phyloP scores from a whole-genome alignment of 305 asterid species.

The Solanum hybrid region DNA sequence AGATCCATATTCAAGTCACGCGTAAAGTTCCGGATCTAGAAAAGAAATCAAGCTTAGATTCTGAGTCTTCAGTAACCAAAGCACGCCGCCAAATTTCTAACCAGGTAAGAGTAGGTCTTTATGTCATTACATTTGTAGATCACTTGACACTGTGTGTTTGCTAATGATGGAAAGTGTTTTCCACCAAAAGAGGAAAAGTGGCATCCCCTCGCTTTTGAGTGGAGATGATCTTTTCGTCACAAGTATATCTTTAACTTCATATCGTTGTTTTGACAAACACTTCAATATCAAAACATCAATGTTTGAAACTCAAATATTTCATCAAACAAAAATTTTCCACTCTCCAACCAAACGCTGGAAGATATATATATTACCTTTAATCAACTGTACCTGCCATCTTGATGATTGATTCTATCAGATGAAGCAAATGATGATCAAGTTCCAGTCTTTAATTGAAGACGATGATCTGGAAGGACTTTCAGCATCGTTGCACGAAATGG shows the following conservation, averaged over 20 bases:
- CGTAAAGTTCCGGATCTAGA: constrained; percentile 63
- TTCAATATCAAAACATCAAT: neutral
- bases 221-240: neutral
- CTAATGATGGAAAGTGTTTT: neutral
- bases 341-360: neutral
- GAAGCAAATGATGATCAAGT: constrained; percentile 63
- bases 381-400: neutral
- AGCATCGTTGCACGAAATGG: constrained; percentile 52
- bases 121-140: neutral
- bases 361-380: neutral
- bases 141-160: neutral
- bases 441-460: constrained; percentile 61
- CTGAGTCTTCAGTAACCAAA: constrained; percentile 49
- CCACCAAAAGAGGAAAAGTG: neutral
- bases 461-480: constrained; percentile 51
- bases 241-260: neutral
- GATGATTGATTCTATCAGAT: constrained; percentile 37
- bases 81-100: constrained; percentile 47
- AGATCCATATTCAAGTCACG: constrained; percentile 78
- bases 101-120: constrained; percentile 37
- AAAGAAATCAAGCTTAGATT: constrained; percentile 48
- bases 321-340: neutral
- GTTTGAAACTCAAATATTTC: neutral
- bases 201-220: neutral
- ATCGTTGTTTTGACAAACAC: neutral